Percentiles rank a stretch among this genome's conserved stretches.
Conservation (phyloP, 179 eudicot genomes). For the Beta macrorhiza region DNA sequence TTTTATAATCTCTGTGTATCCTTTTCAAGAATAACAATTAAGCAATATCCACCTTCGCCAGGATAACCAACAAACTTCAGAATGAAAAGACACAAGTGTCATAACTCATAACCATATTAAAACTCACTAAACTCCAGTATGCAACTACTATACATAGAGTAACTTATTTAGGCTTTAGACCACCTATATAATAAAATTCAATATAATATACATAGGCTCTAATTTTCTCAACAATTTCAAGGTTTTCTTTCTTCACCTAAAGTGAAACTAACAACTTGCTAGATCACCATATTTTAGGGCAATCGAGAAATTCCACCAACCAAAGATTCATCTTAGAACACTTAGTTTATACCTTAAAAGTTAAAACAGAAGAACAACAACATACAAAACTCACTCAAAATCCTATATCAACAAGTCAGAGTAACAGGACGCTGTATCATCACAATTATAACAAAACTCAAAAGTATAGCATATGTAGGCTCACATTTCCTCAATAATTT, state of each 20-base stretch:
- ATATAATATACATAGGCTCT: neutral
- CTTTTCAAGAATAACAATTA: neutral
- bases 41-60: neutral
- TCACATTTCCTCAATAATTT: neutral
- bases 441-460: neutral
- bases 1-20: neutral
- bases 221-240: neutral
- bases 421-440: neutral
- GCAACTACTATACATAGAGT: too few relatives aligned
- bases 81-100: too few relatives aligned
- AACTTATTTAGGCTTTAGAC: too few relatives aligned
- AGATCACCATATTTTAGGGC: too few relatives aligned
- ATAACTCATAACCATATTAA: too few relatives aligned
- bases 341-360: too few relatives aligned
- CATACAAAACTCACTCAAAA: neutral
- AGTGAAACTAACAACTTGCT: too few relatives aligned
- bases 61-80: neutral
- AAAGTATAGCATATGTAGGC: neutral
- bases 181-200: too few relatives aligned
- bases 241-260: neutral
- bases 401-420: neutral
- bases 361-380: neutral
- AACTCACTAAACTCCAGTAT: neutral
- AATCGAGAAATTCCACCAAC: too few relatives aligned
- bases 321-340: too few relatives aligned